Base-by-base conservation (phyloP, 2,329 filamentous ascomycete genomes). In the Tolypocladium endophyticum region DNA sequence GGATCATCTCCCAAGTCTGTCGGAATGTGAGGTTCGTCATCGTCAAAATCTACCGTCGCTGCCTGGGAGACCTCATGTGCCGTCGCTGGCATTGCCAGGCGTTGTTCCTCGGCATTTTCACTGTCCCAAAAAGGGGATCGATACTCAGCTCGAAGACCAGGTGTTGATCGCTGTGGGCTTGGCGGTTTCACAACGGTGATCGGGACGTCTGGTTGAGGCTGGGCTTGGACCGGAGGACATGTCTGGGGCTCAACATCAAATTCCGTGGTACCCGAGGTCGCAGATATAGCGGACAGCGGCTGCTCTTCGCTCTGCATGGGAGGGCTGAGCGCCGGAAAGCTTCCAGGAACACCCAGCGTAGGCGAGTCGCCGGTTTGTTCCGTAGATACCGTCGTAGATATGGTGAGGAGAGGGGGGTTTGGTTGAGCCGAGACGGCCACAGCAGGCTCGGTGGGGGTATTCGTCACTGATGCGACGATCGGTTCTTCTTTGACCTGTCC, bases 181-280 rank as follows among this genome's bases (percentile, higher is more conserved):
- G 69, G 66, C 30, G 70, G 66, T 56, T 70, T 69, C 33, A 69
- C 61, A 55, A 68, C 63, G 25, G 65, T 66, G 55, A 66, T 65
- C 55, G 67, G 65, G 18, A 67, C 64, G 43, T 68, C 65, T 18
- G 64, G 56, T 14, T 66, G 65, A 30, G 67, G 57, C 14, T 69
- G 63, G 30, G 74, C 69, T 52, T 73, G 74, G 20, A 75, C 66
- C 0, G 79, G 74, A 1, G 80, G 74, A 54, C 85, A 82, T 1
- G 80, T 83, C 68, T 91, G 88, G 28, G 85, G 80, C 65, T 91
- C 88, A n/a, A 79, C 80, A 64, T 92, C 89, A 64, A 91, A 89
- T 66, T 89, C 86, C 0, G 87, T 90, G 9, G 80, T 80, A 50
- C 79, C 79, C n/a, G 85, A 87, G 7, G 74, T 75, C 55, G 74